A percentile compares a stretch with the other conserved stretches of the same genome.
phyloP scores from a whole-genome alignment of 495 filamentous ascomycete genomes.

The Xylaria nigripes region DNA sequence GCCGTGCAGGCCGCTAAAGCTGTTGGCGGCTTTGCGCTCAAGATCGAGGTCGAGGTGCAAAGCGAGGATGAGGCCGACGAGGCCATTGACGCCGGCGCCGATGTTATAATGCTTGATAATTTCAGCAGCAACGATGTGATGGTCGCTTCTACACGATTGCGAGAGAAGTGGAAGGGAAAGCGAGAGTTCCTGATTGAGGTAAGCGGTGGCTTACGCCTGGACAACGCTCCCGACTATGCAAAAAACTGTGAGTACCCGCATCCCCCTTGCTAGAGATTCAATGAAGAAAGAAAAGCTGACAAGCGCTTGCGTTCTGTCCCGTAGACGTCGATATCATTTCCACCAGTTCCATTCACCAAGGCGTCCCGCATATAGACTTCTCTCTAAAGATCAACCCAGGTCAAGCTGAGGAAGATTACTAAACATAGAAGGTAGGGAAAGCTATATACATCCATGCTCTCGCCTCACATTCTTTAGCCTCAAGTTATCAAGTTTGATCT shows the following conservation, averaged over 20 bases:
- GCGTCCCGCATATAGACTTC: conserved; percentile 86
- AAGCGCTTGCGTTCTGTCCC: conserved; percentile 2
- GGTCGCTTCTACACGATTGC: conserved; percentile 60
- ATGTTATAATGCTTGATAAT: conserved; percentile 97
- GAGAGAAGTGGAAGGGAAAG: conserved; percentile 64
- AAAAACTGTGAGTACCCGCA: conserved; percentile 50
- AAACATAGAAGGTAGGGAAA: no score
- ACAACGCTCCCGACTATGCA: conserved; percentile 72
- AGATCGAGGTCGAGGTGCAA: conserved; percentile 94
- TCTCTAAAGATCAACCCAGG: conserved; percentile 72
- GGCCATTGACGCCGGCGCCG: conserved; percentile 82
- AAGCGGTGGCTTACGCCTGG: conserved; percentile 79
- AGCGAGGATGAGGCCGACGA: conserved; percentile 81
- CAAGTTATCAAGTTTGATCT: no score
- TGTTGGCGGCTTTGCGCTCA: conserved; percentile 79
- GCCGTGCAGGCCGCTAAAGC: conserved; percentile 79
- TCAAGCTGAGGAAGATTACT: not conserved
- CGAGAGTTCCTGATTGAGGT: conserved; percentile 74
- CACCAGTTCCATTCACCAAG: conserved; percentile 94
- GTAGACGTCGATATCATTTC: conserved; percentile 88
- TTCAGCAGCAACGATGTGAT: conserved; percentile 70
- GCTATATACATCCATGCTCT: no score
- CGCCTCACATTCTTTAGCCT: no score
- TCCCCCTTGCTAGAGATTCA: not conserved
- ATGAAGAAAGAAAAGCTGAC: not conserved